Base-by-base conservation (phyloP, 257 asterid species). In the Avicennia marina region DNA sequence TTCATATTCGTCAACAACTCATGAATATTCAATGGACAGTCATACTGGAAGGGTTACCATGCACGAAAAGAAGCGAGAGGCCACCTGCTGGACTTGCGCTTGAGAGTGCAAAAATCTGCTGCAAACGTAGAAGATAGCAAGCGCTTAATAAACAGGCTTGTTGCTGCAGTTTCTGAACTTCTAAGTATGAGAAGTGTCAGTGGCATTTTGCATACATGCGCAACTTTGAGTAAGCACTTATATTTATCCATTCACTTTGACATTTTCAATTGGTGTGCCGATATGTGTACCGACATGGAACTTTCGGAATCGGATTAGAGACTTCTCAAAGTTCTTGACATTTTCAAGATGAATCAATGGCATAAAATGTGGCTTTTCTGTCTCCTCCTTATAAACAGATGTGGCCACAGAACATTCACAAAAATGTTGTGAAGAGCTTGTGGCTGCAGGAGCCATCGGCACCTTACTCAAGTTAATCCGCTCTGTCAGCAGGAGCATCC, bases 381-480 rank as follows among this genome's bases (percentile, higher is more conserved):
- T n/a, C n/a, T n/a, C n/a, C n/a, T n/a, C 16, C 29, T 75, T 62
- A 18, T 45, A 13, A n/a, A 49, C 89, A 91, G 98, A 86, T 66
- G 71, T 83, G 78, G 87, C 97, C 22, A 93, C 97, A n/a, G 80
- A 84, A 68, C 90, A 78, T 68, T 93, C 98, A 57, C 82, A 77
- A 55, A 86, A 65, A 74, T 93, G 98, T 64, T 93, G 98, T 44
- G 94, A 93, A 24, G 95, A 81, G 74, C 96, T 93, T 56, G 97
- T 86, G 16, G 80, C 82, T 48, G 97, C 90, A 42, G 97, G 98
- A 31, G 98, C 97, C 22, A 45, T 93, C 26, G 60, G 67, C 68
- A 82, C 90, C 47, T 67, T 93, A 70, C 75, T 83, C 63, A 82
- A 78, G 77, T 62, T 80, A 55, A 77, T 93, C 49, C 77, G 81